Evolutionary conservation across 1,139 yeast species (phyloP).

Genomic region (Geotrichum carabidarum): DNA sequence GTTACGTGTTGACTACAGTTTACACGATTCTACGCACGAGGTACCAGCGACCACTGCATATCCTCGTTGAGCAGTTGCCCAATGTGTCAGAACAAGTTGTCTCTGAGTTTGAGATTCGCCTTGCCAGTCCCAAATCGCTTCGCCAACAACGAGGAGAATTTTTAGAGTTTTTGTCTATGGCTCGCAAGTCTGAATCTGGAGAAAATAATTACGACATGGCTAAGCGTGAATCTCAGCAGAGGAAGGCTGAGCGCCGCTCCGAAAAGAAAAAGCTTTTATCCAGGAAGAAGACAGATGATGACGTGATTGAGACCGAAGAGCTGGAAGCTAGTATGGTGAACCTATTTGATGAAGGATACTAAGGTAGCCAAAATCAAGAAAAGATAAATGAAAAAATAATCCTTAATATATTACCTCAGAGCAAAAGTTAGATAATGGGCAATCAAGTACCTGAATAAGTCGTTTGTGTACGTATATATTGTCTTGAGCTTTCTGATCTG

Average conservation of each 20-base stretch:
- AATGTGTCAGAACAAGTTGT: slow-evolving; percentile 39
- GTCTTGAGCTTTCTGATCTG: too few species aligned
- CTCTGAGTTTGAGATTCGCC: slow-evolving; percentile 52
- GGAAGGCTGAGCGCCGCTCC: slow-evolving; percentile 13
- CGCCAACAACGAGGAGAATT: slow-evolving; percentile 72
- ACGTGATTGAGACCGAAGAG: slow-evolving; percentile 19
- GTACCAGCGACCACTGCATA: slow-evolving; percentile 41
- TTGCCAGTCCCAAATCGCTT: slow-evolving; percentile 57
- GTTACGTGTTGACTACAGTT: slow-evolving; percentile 74
- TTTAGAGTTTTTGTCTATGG: slow-evolving; percentile 53
- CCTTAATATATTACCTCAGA: too few species aligned
- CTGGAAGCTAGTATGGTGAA: slow-evolving; percentile 20
- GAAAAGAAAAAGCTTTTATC: slow-evolving; percentile 16
- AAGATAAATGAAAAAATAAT: too few species aligned
- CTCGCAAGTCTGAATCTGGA: slow-evolving; percentile 20
- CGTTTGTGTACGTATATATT: too few species aligned
- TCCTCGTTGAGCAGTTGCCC: slow-evolving; percentile 39
- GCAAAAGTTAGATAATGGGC: too few species aligned
- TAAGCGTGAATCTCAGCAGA: slow-evolving; percentile 15
- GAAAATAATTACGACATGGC: slow-evolving; percentile 15
- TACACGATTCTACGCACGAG: slow-evolving; percentile 69
- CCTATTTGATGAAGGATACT: slow-evolving; percentile 18
- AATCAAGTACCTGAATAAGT: too few species aligned
- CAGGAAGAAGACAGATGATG: slow-evolving; percentile 16
- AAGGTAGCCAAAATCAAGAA: not conserved